Percentiles rank a stretch among this genome's conserved stretches.
Evolutionary conservation across 225 moss, liverwort and hornwort species (phyloP).

Genomic region (Ulota crispa): DNA sequence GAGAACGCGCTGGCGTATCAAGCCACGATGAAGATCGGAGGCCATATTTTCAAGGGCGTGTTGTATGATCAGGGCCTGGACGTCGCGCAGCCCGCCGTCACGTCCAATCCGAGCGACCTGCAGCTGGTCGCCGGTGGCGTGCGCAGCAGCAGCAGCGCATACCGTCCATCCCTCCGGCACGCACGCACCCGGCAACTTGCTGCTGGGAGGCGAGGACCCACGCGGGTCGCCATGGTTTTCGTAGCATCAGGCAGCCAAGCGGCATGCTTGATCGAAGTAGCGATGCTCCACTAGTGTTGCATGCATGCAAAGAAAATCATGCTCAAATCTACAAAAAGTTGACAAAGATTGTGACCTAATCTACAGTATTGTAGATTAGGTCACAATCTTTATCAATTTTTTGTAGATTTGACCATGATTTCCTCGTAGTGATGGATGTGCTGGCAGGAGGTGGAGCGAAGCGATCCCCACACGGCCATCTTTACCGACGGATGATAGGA

Average conservation of each 20-base stretch:
- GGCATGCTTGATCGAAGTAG: background rate
- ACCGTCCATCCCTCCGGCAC: constrained; percentile 77
- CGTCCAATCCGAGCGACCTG: constrained; percentile 74
- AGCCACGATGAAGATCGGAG: constrained; percentile 92
- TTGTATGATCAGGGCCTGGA: constrained; percentile 81
- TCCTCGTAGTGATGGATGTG: too few relatives aligned
- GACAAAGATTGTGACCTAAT: too few relatives aligned
- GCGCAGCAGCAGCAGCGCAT: constrained; percentile 47
- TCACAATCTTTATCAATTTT: too few relatives aligned
- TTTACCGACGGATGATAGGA: constrained; percentile 23
- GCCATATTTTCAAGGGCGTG: constrained; percentile 90
- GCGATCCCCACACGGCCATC: constrained; percentile 18
- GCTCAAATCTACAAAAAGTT: too few relatives aligned
- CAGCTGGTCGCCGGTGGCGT: constrained; percentile 78
- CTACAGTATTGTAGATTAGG: too few relatives aligned
- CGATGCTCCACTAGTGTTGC: constrained; percentile 9
- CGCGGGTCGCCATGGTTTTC: constrained; percentile 55
- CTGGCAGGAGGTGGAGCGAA: constrained; percentile 5
- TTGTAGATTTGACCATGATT: too few relatives aligned
- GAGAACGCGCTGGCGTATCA: constrained; percentile 93
- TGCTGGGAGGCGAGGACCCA: constrained; percentile 77
- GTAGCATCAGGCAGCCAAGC: constrained; percentile 27
- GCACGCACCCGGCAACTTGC: constrained; percentile 76
- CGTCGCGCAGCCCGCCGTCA: constrained; percentile 65
- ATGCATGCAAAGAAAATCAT: too few relatives aligned